These are phyloP conservation scores for Kwoniella europaea DNA, from an alignment of 768 basidiomycete species.

Conservation along the genomic window DNA sequence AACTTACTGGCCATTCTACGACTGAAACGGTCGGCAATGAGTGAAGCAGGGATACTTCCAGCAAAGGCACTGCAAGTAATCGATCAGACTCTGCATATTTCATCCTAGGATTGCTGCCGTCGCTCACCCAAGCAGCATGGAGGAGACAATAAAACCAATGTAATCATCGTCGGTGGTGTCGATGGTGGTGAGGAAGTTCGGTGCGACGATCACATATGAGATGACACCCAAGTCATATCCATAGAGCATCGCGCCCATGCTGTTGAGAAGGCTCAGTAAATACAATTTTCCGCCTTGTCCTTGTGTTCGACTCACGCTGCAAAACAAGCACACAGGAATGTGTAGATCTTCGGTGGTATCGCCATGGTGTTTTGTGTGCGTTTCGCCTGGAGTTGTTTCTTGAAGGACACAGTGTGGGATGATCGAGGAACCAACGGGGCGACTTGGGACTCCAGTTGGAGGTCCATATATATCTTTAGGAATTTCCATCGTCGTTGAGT, in stretches of 20 bases:
- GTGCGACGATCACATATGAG: conserved; percentile 48
- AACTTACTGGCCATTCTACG: conserved; percentile 18
- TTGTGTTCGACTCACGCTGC: conserved; percentile 37
- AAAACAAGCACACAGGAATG: conserved; percentile 50
- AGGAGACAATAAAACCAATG: conserved; percentile 52
- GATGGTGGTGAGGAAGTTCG: conserved; percentile 40
- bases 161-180: conserved; percentile 32
- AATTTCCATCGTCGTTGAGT: background rate
- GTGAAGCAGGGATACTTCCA: conserved; percentile 35
- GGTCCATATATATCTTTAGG: conserved; percentile 3
- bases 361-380: conserved; percentile 13
- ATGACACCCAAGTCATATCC: conserved; percentile 56
- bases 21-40: conserved; percentile 61
- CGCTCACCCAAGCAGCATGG: conserved; percentile 44
- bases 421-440: no score
- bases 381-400: background rate
- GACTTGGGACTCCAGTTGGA: conserved; percentile 4
- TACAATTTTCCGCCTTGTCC: background rate
- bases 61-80: conserved; percentile 53
- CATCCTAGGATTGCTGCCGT: background rate
- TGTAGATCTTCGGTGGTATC: conserved; percentile 42
- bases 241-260: conserved; percentile 44
- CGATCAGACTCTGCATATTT: background rate
- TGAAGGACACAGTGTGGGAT: background rate
- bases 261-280: background rate